These are phyloP conservation scores for Hortaea werneckii DNA, from an alignment of 2,329 filamentous ascomycete species.

Conservation along the genomic window DNA sequence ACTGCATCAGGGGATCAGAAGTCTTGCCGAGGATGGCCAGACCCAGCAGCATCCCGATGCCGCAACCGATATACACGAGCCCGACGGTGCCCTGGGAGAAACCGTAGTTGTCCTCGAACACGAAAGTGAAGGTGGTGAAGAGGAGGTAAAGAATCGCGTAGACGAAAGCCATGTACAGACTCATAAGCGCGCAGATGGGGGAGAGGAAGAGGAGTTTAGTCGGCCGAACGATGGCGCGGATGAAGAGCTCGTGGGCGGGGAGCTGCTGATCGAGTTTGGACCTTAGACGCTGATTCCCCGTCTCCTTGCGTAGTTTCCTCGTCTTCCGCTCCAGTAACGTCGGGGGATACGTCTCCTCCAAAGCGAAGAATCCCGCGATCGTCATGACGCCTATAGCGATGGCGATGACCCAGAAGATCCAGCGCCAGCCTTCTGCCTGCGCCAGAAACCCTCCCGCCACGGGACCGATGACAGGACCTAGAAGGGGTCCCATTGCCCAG, in stretches of 20 bases:
- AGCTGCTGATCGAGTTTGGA: slow-evolving; percentile 31
- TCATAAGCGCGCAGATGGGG: slow-evolving; percentile 43
- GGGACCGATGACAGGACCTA: slow-evolving; percentile 33
- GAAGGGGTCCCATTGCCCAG: slow-evolving; percentile 31
- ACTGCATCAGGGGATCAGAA: slow-evolving; percentile 8
- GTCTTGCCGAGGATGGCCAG: slow-evolving; percentile 11
- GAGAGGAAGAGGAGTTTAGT: slow-evolving; percentile 40
- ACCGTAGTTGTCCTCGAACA: slow-evolving; percentile 31
- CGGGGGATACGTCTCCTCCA: slow-evolving; percentile 40
- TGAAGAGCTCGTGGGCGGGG: slow-evolving; percentile 28
- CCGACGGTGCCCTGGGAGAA: slow-evolving; percentile 31
- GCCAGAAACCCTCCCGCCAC: slow-evolving; percentile 45
- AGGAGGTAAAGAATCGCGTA: slow-evolving; percentile 36
- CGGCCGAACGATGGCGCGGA: slow-evolving; percentile 41
- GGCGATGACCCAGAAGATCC: slow-evolving; percentile 39
- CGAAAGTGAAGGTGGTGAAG: slow-evolving; percentile 37
- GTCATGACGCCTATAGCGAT: slow-evolving; percentile 29
- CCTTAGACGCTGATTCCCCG: slow-evolving; percentile 34
- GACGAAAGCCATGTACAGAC: slow-evolving; percentile 37
- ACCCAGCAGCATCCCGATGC: slow-evolving; percentile 29
- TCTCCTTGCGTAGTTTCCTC: slow-evolving; percentile 38
- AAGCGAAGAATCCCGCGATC: slow-evolving; percentile 28
- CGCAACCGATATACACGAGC: slow-evolving; percentile 32
- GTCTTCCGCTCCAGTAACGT: slow-evolving; percentile 38
- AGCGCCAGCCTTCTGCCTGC: slow-evolving; percentile 41